Evolutionary conservation across 2,329 filamentous ascomycete species (phyloP).

Genomic region (Drechslera avenae): DNA sequence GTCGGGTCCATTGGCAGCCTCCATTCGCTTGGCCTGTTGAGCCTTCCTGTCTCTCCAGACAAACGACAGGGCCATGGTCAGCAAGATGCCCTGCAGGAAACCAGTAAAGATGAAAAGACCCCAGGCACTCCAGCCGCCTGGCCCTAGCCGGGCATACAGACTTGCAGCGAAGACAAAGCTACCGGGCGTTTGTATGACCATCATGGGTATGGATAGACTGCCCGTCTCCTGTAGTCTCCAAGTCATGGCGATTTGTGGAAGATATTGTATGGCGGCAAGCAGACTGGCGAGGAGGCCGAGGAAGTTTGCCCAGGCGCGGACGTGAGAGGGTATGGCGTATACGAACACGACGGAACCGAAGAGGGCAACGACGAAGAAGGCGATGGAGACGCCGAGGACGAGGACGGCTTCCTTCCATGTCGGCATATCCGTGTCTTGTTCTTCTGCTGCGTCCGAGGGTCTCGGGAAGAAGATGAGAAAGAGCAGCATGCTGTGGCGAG

Average conservation of each 20-base stretch:
- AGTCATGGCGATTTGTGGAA: conserved; percentile 94
- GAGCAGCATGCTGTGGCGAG: conserved; percentile 72
- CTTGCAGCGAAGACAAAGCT: conserved; percentile 88
- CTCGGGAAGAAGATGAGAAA: conserved; percentile 87
- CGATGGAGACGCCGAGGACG: conserved; percentile 73
- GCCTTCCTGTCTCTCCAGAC: conserved; percentile 57
- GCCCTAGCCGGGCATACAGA: conserved; percentile 77
- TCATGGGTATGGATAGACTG: conserved; percentile 94
- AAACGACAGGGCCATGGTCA: conserved; percentile 81
- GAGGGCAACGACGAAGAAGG: conserved; percentile 75
- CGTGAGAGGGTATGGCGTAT: conserved; percentile 64
- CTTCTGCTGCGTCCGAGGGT: conserved; percentile 33
- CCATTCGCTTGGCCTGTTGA: conserved; percentile 3
- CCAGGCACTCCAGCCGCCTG: conserved; percentile 93
- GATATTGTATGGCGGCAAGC: conserved; percentile 86
- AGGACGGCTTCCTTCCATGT: conserved; percentile 79
- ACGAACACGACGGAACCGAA: conserved; percentile 69
- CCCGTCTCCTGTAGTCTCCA: conserved; percentile 83
- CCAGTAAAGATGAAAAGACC: conserved; percentile 88
- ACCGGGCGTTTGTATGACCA: conserved; percentile 96
- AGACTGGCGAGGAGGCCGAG: conserved; percentile 79
- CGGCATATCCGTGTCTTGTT: conserved; percentile 40
- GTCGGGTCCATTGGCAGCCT: neutral
- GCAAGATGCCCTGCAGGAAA: conserved; percentile 77
- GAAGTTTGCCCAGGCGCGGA: conserved; percentile 81